phyloP scores from a whole-genome alignment of 2,329 filamentous ascomycete species.

The Zasmidium citrigriseum region DNA sequence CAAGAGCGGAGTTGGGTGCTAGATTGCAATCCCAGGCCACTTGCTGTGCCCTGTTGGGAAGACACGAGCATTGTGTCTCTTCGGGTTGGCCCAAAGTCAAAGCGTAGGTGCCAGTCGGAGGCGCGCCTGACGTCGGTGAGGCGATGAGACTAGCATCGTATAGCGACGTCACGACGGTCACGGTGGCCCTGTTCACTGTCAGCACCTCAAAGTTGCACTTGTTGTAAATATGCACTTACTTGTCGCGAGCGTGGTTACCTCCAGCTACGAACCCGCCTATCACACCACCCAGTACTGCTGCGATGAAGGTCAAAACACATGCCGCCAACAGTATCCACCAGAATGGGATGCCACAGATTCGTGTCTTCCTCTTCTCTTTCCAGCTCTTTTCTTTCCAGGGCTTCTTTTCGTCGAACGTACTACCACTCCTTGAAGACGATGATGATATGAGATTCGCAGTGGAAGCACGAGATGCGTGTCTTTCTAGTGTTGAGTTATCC shows the following conservation, averaged over 20 bases:
- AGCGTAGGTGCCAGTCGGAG: conserved; percentile 58
- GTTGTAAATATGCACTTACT: conserved; percentile 19
- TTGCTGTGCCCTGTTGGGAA: conserved; percentile 57
- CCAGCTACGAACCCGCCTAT: conserved; percentile 37
- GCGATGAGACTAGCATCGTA: conserved; percentile 45
- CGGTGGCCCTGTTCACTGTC: conserved; percentile 13
- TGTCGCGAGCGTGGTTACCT: conserved; percentile 20
- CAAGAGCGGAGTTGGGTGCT: conserved; percentile 28
- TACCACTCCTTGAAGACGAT: conserved; percentile 5
- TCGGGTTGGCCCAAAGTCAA: conserved; percentile 56
- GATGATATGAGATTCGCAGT: conserved; percentile 1
- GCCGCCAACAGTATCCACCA: conserved; percentile 35
- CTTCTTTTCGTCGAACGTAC: conserved; percentile 9
- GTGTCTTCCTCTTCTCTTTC: conserved; percentile 41
- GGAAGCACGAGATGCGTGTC: not conserved
- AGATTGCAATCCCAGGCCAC: conserved; percentile 66
- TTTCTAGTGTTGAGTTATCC: conserved; percentile 30
- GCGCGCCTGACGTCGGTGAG: conserved; percentile 53
- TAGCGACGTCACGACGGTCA: conserved; percentile 29
- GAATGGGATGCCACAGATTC: conserved; percentile 37
- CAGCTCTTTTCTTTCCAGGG: conserved; percentile 39
- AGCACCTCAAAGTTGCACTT: not conserved
- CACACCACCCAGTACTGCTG: conserved; percentile 34
- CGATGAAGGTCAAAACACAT: conserved; percentile 33
- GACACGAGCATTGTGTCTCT: conserved; percentile 56